phyloP scores from a whole-genome alignment of 2,329 filamentous ascomycete genomes.

The Fusarium multiceps region DNA sequence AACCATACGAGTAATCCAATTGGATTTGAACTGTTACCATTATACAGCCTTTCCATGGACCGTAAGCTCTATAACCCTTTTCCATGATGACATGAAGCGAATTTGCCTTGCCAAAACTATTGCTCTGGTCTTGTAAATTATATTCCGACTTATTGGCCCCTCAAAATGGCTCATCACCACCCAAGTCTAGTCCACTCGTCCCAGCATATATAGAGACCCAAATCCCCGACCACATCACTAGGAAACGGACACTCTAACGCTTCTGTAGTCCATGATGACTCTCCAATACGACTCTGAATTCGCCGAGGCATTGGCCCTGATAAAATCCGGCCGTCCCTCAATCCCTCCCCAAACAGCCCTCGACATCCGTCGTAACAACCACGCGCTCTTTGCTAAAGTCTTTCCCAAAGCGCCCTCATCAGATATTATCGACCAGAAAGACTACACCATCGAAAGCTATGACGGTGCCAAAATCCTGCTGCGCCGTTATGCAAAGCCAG shows the following conservation, averaged over 20 bases:
- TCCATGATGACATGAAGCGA: no score
- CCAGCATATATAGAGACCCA: slow-evolving; percentile 18
- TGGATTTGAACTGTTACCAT: accelerated
- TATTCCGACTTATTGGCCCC: not conserved
- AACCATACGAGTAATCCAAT: slow-evolving; percentile 15
- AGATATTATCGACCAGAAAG: slow-evolving; percentile 18
- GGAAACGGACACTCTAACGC: accelerated
- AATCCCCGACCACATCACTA: not conserved
- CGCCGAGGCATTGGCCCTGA: slow-evolving; percentile 24
- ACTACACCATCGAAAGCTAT: slow-evolving; percentile 26
- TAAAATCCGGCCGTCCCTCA: slow-evolving; percentile 19
- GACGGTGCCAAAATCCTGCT: slow-evolving; percentile 28
- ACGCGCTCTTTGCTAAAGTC: slow-evolving; percentile 10
- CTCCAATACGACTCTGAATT: slow-evolving; percentile 37
- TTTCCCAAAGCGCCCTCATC: slow-evolving; percentile 9
- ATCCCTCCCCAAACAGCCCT: slow-evolving; percentile 20
- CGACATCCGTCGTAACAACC: slow-evolving; percentile 16
- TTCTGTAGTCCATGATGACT: slow-evolving; percentile 11
- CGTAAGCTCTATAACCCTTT: not conserved
- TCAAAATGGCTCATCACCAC: not conserved
- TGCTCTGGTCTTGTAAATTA: not conserved
- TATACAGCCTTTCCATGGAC: not conserved
- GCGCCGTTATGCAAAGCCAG: slow-evolving; percentile 24
- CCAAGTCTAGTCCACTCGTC: not conserved
- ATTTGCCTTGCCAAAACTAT: not conserved